phyloP scores from a whole-genome alignment of 257 asterid genomes.

The Solanum medicagineum region DNA sequence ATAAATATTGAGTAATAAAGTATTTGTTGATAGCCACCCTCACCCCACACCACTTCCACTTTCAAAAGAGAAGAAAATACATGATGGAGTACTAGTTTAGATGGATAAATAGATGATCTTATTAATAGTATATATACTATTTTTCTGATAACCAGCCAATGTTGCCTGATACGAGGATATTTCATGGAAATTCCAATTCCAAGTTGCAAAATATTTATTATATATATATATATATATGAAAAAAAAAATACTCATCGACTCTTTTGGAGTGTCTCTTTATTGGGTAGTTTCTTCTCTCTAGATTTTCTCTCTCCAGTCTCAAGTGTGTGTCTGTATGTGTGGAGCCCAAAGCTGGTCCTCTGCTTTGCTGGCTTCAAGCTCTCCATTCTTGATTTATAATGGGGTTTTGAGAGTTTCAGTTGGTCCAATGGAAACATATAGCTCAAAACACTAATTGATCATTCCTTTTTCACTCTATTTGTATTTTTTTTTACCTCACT shows the following conservation, averaged over 20 bases:
- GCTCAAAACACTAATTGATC: slow-evolving; percentile 1
- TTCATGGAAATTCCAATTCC: background rate
- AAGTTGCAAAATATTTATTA: background rate
- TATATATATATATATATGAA: background rate
- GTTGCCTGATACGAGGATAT: background rate
- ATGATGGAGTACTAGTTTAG: background rate
- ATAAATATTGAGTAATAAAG: background rate
- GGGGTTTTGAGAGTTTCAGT: slow-evolving; percentile 28
- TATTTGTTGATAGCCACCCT: background rate
- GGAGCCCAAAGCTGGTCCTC: slow-evolving; percentile 57
- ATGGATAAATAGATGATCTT: background rate
- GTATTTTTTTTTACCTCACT: slow-evolving; percentile 1
- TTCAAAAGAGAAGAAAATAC: background rate
- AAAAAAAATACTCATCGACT: background rate
- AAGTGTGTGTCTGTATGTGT: background rate
- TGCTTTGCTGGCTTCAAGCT: slow-evolving; percentile 76
- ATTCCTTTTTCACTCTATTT: background rate
- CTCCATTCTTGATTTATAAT: slow-evolving; percentile 60
- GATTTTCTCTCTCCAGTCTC: background rate
- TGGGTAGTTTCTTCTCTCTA: background rate
- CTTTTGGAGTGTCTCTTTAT: background rate
- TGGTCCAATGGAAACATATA: slow-evolving; percentile 24
- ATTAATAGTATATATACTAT: background rate
- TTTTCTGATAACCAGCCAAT: background rate
- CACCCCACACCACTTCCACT: background rate